Conservation (phyloP, 768 basidiomycete genomes). For the Wakefieldia striispora region DNA sequence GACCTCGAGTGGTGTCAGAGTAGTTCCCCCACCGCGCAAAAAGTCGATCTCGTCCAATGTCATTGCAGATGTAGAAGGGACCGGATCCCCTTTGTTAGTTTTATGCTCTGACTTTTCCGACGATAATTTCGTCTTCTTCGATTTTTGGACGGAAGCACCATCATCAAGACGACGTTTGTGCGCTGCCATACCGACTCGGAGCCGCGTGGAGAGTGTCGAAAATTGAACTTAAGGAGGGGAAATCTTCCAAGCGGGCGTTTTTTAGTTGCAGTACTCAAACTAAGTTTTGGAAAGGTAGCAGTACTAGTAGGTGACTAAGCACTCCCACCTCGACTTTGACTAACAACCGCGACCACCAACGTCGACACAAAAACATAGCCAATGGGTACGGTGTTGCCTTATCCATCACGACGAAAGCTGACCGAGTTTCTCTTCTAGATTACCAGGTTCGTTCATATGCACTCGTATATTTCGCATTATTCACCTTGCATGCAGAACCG, state of each 20-base stretch:
- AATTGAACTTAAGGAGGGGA: too few relatives aligned
- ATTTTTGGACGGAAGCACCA: conserved; percentile 41
- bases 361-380: neutral
- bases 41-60: conserved; percentile 82
- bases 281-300: too few relatives aligned
- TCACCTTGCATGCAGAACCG: conserved; percentile 63
- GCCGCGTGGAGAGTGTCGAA: neutral
- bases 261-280: too few relatives aligned
- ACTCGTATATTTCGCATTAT: neutral
- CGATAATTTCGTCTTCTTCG: conserved; percentile 60
- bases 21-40: conserved; percentile 91
- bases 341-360: neutral
- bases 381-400: conserved; percentile 31
- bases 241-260: too few relatives aligned
- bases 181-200: conserved; percentile 36
- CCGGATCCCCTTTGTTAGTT: conserved; percentile 23
- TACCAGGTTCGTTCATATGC: conserved; percentile 53
- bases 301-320: too few relatives aligned
- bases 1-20: conserved; percentile 84
- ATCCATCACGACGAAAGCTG: neutral
- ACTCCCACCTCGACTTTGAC: neutral
- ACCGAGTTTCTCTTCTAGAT: conserved; percentile 40
- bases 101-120: conserved; percentile 26
- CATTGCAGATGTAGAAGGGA: conserved; percentile 37
- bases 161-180: conserved; percentile 67